phyloP scores from a whole-genome alignment of 306 rosid species.

The Medicago lupulina region DNA sequence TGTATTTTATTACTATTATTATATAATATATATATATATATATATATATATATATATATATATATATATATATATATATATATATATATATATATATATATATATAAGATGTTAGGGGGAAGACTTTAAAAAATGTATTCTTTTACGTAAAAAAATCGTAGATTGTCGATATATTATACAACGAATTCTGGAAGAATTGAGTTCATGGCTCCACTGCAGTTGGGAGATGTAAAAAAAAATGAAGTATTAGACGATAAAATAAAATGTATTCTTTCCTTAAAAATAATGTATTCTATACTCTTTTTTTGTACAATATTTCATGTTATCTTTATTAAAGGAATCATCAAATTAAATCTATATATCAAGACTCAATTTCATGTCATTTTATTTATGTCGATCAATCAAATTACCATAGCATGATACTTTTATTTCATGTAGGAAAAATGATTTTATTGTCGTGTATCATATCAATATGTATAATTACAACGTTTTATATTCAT shows the following conservation, averaged over 20 bases:
- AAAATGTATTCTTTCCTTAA: not conserved
- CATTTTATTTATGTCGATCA: not conserved
- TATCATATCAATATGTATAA: not conserved
- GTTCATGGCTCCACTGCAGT: not conserved
- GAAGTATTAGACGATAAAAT: not conserved
- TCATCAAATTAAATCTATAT: not conserved
- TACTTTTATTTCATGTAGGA: not conserved
- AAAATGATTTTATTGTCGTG: not conserved
- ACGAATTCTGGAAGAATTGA: not conserved
- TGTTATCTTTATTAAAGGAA: not conserved
- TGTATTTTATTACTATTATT: no score
- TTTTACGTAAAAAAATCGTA: no score
- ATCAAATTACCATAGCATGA: not conserved
- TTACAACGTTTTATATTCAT: not conserved
- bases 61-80: no score
- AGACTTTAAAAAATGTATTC: no score
- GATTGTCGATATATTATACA: no score
- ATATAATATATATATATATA: no score
- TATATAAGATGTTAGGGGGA: no score
- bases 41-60: no score
- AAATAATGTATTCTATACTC: not conserved
- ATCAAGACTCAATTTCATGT: not conserved
- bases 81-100: no score
- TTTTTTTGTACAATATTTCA: not conserved
- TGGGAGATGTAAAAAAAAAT: not conserved